Conservation (phyloP, 228 moss, liverwort and hornwort genomes). For the Sphagnum fallax region DNA sequence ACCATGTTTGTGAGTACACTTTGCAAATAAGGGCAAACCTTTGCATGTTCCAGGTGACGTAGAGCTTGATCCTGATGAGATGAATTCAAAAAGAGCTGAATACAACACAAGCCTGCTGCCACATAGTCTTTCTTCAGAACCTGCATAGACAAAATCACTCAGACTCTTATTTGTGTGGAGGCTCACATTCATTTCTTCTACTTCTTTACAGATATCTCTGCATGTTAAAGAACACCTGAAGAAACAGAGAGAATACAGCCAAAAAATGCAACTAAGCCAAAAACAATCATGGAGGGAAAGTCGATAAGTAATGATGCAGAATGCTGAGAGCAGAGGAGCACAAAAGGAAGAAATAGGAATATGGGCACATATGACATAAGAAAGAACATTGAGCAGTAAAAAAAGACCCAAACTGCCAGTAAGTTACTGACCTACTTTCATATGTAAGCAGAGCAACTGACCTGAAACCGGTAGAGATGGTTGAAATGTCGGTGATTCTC, state of each 20-base stretch:
- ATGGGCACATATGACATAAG: too few relatives aligned
- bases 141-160: constrained; percentile 25
- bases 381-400: too few relatives aligned
- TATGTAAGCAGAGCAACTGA: not conserved
- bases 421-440: too few relatives aligned
- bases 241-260: not conserved
- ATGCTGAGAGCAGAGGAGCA: too few relatives aligned
- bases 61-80: constrained; percentile 76
- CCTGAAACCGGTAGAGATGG: constrained; percentile 97
- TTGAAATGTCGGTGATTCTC: constrained; percentile 94
- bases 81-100: constrained; percentile 94
- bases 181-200: not conserved
- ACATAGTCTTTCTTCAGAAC: constrained; percentile 94
- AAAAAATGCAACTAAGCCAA: not conserved
- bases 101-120: constrained; percentile 94
- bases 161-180: not conserved
- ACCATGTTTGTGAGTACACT: too few relatives aligned
- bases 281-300: too few relatives aligned
- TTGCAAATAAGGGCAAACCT: constrained; percentile 27
- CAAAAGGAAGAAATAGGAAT: too few relatives aligned
- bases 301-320: too few relatives aligned
- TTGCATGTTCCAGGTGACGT: constrained; percentile 85
- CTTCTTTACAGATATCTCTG: not conserved
- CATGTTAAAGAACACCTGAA: not conserved
- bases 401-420: too few relatives aligned